Evolutionary conservation across 768 basidiomycete species (phyloP), one percentile per base, ranked within the genome.

Genomic region (Amyloporia xantha): DNA sequence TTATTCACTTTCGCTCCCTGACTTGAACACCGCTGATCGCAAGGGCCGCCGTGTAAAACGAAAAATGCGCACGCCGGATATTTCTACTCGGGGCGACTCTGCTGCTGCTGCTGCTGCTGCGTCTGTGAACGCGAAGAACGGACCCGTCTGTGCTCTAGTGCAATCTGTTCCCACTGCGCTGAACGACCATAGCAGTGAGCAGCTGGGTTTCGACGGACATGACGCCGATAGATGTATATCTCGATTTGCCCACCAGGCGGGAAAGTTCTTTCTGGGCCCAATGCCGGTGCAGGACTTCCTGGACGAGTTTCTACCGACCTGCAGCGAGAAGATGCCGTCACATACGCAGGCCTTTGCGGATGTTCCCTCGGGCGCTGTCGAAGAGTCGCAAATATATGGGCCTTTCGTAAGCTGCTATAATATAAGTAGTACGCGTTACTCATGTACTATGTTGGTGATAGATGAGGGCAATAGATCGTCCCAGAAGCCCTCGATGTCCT

Each of bases 211-310:
- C 33, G 33, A 35, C n/a, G 9, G 10, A 4, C 19, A 23, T 10
- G 10, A 13, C n/a, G 44, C 44, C 6, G 3, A 12, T 5, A 38
- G 35, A 17, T 43, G 37, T 12, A 19, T 41, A n/a, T 17, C 11
- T 21, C 19, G 24, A 19, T 30, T 38, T 13, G 24, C 42, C 28
- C 17, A 10, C 6, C 11, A 52, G 3, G 23, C 51, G 3, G 15
- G 20, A 4, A 20, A 24, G 17, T 30, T 36, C 41, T n/a, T n/a
- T 42, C 12, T 49, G 13, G 48, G 52, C 2, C 52, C 52, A 10
- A 54, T 54, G 53, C 53, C 53, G 13, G 40, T 44, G 4, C n/a
- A 13, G 9, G 33, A n/a, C 1, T 54, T 54, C 25, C 9, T 50
- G 2, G 37, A 54, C 1, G 20, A 11, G 19, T 40, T 40, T 19